These are phyloP conservation scores for Azolla pinnata DNA, from an alignment of 75 land plant genomes.

Conservation along the genomic window DNA sequence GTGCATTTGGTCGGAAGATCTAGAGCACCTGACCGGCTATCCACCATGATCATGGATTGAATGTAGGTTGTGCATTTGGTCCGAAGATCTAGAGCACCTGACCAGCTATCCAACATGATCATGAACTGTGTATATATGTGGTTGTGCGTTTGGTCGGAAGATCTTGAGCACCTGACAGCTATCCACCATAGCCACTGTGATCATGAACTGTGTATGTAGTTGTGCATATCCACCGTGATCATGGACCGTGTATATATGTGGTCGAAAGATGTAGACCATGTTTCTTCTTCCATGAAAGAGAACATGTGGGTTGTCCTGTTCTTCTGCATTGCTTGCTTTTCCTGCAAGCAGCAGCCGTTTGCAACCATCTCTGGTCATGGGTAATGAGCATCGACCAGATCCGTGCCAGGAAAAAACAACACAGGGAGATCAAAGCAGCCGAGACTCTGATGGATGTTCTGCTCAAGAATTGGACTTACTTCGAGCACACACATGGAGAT, in stretches of 20 bases:
- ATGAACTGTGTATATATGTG: too few species aligned
- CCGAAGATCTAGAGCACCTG: too few species aligned
- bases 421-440: not conserved
- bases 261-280: not conserved
- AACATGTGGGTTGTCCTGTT: not conserved
- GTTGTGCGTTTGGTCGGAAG: too few species aligned
- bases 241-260: not conserved
- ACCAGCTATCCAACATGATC: too few species aligned
- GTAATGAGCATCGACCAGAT: not conserved
- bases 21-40: too few species aligned
- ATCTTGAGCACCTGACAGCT: too few species aligned
- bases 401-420: slow-evolving; percentile 2
- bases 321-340: too few species aligned
- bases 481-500: slow-evolving; percentile 15
- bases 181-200: not conserved
- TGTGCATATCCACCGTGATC: not conserved
- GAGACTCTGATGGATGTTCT: slow-evolving; percentile 17
- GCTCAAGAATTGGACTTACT: slow-evolving; percentile 15
- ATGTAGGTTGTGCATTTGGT: too few species aligned
- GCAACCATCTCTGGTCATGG: not conserved
- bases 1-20: too few species aligned
- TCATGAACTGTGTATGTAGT: not conserved
- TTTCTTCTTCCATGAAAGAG: not conserved
- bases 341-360: too few species aligned
- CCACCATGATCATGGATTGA: too few species aligned